Evolutionary conservation across 2,329 filamentous ascomycete species (phyloP).

Genomic region (Botrytis paeoniae): DNA sequence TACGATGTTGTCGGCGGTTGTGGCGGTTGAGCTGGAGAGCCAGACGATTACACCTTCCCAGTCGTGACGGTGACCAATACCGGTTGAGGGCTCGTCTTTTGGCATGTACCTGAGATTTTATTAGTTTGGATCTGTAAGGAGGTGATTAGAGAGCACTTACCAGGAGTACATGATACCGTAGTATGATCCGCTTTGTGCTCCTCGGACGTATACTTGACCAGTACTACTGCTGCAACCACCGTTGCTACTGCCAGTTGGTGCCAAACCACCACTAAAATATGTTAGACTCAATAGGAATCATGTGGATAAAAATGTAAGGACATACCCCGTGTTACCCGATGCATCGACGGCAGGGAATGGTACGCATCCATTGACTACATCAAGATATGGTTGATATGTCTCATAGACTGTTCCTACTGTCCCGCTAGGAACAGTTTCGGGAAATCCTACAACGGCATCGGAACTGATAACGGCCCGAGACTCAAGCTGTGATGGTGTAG

Average conservation of each 20-base stretch:
- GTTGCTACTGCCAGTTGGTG: constrained; percentile 40
- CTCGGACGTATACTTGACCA: constrained; percentile 52
- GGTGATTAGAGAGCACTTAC: constrained; percentile 40
- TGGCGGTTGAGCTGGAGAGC: constrained; percentile 41
- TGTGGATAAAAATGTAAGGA: background rate
- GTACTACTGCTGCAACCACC: constrained; percentile 44
- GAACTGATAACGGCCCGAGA: constrained; percentile 45
- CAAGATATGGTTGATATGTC: constrained; percentile 54
- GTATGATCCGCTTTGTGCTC: constrained; percentile 41
- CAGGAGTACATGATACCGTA: constrained; percentile 53
- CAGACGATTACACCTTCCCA: constrained; percentile 56
- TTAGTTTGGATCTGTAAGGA: constrained; percentile 12
- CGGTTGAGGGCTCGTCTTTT: constrained; percentile 43
- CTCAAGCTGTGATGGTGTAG: constrained; percentile 29
- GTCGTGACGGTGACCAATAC: constrained; percentile 51
- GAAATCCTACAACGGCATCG: constrained; percentile 51
- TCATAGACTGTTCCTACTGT: constrained; percentile 48
- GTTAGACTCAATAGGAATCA: constrained; percentile 5
- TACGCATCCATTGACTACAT: constrained; percentile 58
- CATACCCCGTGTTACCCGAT: constrained; percentile 54
- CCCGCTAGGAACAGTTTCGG: constrained; percentile 49
- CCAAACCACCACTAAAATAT: constrained; percentile 30
- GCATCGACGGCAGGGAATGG: constrained; percentile 61
- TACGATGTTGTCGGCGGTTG: constrained; percentile 40
- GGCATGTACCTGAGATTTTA: constrained; percentile 46